Evolutionary conservation across 805 yeast species (phyloP).

Genomic region (Zygosaccharomyces pseudorouxii): DNA sequence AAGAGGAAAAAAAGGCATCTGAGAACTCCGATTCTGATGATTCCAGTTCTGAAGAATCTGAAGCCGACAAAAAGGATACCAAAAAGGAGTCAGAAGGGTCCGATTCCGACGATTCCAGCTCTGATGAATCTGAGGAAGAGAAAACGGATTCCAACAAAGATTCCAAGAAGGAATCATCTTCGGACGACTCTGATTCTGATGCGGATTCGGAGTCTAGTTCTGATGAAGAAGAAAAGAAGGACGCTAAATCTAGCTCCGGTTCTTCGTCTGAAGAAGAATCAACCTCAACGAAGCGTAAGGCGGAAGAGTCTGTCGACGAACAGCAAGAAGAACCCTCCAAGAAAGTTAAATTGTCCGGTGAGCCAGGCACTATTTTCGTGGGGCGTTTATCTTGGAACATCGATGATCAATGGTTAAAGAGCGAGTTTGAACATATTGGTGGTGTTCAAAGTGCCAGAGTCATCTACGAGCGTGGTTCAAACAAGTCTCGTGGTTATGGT

Average conservation of each 20-base stretch:
- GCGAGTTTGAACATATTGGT: slow-evolving; percentile 77
- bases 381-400: slow-evolving; percentile 97
- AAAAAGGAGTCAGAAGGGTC: slow-evolving; percentile 22
- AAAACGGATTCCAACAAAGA: slow-evolving; percentile 7
- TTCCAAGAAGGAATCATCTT: not conserved
- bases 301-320: slow-evolving; percentile 35
- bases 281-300: slow-evolving; percentile 35
- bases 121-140: slow-evolving; percentile 17
- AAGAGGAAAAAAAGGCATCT: slow-evolving; percentile 20
- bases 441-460: slow-evolving; percentile 90
- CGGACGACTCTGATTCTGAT: slow-evolving; percentile 15
- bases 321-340: slow-evolving; percentile 42
- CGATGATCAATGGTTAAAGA: slow-evolving; percentile 89
- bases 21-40: slow-evolving; percentile 26
- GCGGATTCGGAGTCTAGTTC: slow-evolving; percentile 14
- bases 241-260: slow-evolving; percentile 29
- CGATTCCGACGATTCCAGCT: slow-evolving; percentile 23
- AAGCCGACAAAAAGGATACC: slow-evolving; percentile 11
- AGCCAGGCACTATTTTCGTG: slow-evolving; percentile 86
- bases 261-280: slow-evolving; percentile 33
- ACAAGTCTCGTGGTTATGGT: slow-evolving; percentile 94
- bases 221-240: not conserved
- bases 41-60: slow-evolving; percentile 21
- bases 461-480: slow-evolving; percentile 85
- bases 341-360: slow-evolving; percentile 42